Conservation (phyloP, 2,329 filamentous ascomycete genomes). For the Leptoxyphium fumago region DNA sequence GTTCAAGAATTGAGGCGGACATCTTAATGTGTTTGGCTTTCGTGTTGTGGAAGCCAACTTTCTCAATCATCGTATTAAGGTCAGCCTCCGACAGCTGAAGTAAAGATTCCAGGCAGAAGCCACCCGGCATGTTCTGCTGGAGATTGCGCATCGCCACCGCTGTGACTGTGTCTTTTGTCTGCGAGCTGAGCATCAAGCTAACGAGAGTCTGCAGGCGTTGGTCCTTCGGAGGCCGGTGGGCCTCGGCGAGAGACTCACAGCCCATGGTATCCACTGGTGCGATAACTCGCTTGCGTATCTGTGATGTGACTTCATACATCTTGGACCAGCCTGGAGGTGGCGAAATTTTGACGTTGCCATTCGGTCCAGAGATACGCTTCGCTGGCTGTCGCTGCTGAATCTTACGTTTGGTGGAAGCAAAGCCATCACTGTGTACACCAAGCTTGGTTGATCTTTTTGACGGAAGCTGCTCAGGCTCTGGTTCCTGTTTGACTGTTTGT, state of each 20-base stretch:
- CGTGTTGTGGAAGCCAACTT: conserved; percentile 88
- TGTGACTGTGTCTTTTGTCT: conserved; percentile 87
- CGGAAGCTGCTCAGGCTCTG: too few species aligned
- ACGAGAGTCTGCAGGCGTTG: conserved; percentile 76
- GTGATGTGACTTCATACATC: conserved; percentile 61
- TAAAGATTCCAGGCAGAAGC: conserved; percentile 62
- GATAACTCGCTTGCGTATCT: conserved; percentile 57
- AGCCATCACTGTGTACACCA: too few species aligned
- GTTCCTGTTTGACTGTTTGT: too few species aligned
- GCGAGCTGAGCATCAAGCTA: conserved; percentile 77
- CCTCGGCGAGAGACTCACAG: conserved; percentile 61
- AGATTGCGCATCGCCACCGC: conserved; percentile 68
- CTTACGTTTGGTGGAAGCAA: neutral
- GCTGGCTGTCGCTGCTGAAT: conserved; percentile 13
- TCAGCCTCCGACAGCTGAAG: conserved; percentile 51
- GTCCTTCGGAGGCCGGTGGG: conserved; percentile 34
- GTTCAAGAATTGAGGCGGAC: conserved; percentile 56
- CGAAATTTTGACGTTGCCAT: conserved; percentile 13
- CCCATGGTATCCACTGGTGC: conserved; percentile 97
- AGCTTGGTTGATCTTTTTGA: too few species aligned
- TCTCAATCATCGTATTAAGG: conserved; percentile 62
- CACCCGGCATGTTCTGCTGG: conserved; percentile 54
- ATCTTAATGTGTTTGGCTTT: conserved; percentile 77
- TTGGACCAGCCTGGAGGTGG: conserved; percentile 72
- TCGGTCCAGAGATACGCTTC: conserved; percentile 19